phyloP scores from a whole-genome alignment of 2,329 filamentous ascomycete species.

The Kalaharituber pfeilii region DNA sequence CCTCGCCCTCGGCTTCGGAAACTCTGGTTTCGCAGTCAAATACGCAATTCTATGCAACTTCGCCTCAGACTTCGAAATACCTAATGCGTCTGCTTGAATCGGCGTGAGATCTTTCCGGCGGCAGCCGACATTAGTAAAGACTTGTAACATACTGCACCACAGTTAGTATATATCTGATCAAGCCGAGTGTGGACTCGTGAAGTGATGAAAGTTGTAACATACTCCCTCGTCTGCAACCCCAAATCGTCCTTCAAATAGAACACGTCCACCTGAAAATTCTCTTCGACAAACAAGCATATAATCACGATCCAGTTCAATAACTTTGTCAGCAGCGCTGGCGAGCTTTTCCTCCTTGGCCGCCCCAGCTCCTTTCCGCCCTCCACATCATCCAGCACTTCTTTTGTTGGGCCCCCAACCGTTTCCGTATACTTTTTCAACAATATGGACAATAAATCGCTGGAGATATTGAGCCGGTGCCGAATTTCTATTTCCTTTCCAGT shows the following conservation, averaged over 20 bases:
- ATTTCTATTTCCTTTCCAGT: slow-evolving; percentile 34
- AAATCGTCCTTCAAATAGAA: slow-evolving; percentile 54
- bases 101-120: slow-evolving; percentile 36
- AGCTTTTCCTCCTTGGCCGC: slow-evolving; percentile 32
- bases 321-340: slow-evolving; percentile 45
- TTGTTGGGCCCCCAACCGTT: slow-evolving; percentile 1
- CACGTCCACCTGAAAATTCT: slow-evolving; percentile 50
- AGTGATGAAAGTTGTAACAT: background rate
- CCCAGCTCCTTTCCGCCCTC: background rate
- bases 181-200: background rate
- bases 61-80: slow-evolving; percentile 43
- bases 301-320: slow-evolving; percentile 40
- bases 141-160: slow-evolving; percentile 7
- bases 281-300: slow-evolving; percentile 53
- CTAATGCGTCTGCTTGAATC: slow-evolving; percentile 34
- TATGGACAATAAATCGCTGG: slow-evolving; percentile 37
- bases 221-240: slow-evolving; percentile 48
- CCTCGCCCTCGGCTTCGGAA: slow-evolving; percentile 45
- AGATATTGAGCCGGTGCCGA: slow-evolving; percentile 39
- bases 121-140: slow-evolving; percentile 49
- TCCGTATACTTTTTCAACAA: slow-evolving; percentile 25
- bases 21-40: slow-evolving; percentile 60
- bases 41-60: slow-evolving; percentile 48
- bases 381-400: background rate
- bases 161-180: background rate